A percentile compares a stretch with the other conserved stretches of the same genome.
These are phyloP conservation scores for Stevia rebaudiana DNA, from an alignment of 140 eudicot genomes.

Conservation along the genomic window DNA sequence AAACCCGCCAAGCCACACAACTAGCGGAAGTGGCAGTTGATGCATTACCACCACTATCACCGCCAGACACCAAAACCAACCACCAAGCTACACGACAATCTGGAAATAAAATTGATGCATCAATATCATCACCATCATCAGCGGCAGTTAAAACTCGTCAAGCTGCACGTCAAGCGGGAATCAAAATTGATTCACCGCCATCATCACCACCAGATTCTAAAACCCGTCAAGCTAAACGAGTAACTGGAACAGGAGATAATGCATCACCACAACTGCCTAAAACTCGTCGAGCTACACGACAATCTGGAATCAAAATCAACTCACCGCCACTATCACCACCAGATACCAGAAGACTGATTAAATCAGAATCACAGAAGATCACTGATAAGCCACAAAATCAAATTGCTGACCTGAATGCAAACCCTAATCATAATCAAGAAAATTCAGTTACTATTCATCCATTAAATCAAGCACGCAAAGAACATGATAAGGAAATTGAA, in stretches of 20 bases:
- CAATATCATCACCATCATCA: background rate
- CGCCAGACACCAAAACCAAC: background rate
- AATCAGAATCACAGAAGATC: background rate
- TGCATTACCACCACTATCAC: conserved; percentile 12
- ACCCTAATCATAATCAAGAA: conserved; percentile 8
- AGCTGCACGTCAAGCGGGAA: conserved; percentile 6
- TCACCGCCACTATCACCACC: conserved; percentile 20
- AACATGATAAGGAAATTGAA: conserved; percentile 1
- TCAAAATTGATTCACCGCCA: conserved; percentile 4
- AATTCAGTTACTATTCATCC: background rate
- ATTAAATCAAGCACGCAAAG: conserved; percentile 10
- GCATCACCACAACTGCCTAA: conserved; percentile 1
- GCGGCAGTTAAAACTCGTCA: conserved; percentile 17
- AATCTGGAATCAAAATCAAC: conserved; percentile 12
- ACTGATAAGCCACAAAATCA: background rate
- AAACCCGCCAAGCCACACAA: conserved; percentile 18
- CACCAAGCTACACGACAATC: background rate
- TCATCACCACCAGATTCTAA: conserved; percentile 8
- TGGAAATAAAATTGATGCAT: background rate
- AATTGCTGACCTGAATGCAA: conserved; percentile 13
- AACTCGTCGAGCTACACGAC: conserved; percentile 11
- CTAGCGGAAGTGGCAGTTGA: conserved; percentile 36
- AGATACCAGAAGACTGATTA: conserved; percentile 21
- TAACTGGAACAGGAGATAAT: background rate
- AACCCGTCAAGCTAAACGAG: conserved; percentile 15